Evolutionary conservation across 306 rosid genomes (phyloP), one percentile per base, ranked within the genome.

Genomic region (Cucurbita argyrosperma): DNA sequence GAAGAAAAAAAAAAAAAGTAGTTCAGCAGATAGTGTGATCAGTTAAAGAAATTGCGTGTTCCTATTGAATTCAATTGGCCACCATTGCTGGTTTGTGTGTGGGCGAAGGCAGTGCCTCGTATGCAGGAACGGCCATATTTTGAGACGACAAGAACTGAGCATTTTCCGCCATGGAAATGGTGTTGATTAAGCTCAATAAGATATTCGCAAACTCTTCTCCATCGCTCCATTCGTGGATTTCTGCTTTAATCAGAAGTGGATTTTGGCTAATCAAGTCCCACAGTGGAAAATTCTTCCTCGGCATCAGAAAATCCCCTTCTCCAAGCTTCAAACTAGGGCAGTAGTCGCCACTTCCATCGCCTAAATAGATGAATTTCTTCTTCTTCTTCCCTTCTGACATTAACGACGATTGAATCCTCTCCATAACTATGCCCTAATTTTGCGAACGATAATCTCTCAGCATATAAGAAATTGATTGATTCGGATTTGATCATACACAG

Each of bases 301-400:
- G 92, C 92, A 87, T 85, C 81, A 85, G 62, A 35, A 83, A 76
- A 37, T 85, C 86, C 45, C 51, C 72, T 14, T 85, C 87, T 79
- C 62, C 73, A 1, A 88, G 82, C 72, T 84, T 85, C 82, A 88
- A 80, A 46, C 90, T 82, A 16, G 92, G 90, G 65, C 92, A 88
- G 37, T 85, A 84, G 15, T 88, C 92, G 0, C 92, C 92, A 42
- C 42, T 72, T 0, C 92, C 90, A 79, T 88, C 92, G 8, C 92
- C 92, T 62, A 84, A 82, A 15, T 88, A 88, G n/a, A 85, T 85
- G 26, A 88, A 4, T 49, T 79, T 88, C 79, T 80, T 88, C 40
- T 76, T 74, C 40, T 76, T 74, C 26, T 52, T 74, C 11, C 54
- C 83, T 13, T 39, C 40, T 15, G 52, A 7, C 68, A 15, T 37